Base-by-base conservation (phyloP, 768 basidiomycete genomes). In the Macrolepiota albuminosa region DNA sequence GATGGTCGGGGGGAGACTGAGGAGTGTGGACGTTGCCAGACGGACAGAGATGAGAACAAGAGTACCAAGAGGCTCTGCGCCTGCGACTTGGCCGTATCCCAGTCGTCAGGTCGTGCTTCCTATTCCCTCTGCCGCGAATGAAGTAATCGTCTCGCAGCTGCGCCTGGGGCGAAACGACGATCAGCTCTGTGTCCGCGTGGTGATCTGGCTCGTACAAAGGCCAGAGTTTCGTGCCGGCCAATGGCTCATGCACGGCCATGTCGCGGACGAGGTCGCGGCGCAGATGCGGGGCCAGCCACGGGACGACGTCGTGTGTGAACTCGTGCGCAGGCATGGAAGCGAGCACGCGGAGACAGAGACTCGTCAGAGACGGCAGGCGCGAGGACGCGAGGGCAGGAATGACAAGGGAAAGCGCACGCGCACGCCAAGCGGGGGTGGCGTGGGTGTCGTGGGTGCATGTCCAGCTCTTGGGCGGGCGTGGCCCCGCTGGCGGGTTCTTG, bases 401-500 rank as follows among this genome's bases (percentile, higher is more conserved):
- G 1, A 85, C 69, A 40, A 87, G 70, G 0, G 80, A 80, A 29
- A 91, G 79, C 0, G 84, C 87, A n/a, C 72, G 69, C 5, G 72
- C 70, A 26, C 88, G 82, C 85, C 85, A 85, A 16, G 72, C 68
- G 33, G 77, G 64, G 4, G 71, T 67, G 6, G 69, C 66, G 13
- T 68, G 63, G 29, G 73, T 72, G 64, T 68, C 34, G 16, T 50
- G 66, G 68, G 24, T 67, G 63, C 50, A 65, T 61, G 65, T 78
- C 87, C 85, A 87, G 72, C 84, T 87, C 68, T 70, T 82, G 3
- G 87, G 88, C 40, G 82, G 77, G 37, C 64, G 69, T 29, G 84
- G 85, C 13, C 82, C 83, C 10, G 45, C 24, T 6, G 84, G 76
- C 48, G 72, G 76, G 50, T 58, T 62, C 43, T 42, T 58, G n/a